Evolutionary conservation across 1,284 basidiomycete species (phyloP), one percentile per base, ranked within the genome.

Genomic region (Papiliotrema flavescens): DNA sequence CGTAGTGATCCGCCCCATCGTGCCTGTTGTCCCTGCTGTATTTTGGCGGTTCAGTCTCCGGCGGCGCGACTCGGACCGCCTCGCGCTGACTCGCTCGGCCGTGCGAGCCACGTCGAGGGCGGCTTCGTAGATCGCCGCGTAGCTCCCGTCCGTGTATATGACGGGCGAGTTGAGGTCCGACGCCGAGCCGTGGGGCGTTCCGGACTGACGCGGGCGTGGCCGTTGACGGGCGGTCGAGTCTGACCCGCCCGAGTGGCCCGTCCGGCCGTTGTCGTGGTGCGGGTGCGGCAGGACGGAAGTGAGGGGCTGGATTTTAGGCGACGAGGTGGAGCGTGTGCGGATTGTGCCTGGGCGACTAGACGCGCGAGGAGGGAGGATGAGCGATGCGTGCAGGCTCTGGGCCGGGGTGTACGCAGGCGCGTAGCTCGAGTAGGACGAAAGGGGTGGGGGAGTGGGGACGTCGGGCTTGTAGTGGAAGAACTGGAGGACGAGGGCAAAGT

Each of bases 401-500:
- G 44, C 34, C 8, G 43, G 35, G 28, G 41, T 41, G 50, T 15
- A 35, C 24, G 32, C 40, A 20, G 43, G 43, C 41, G 41, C 28
- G 46, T 35, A 32, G 28, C 43, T 37, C 20, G 44, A 34, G n/a
- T 44, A 46, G 17, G 56, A 47, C 17, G 53, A 19, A 17, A n/a
- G 50, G 46, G 22, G 39, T 32, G 32, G 53, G 9, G 20, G 55
- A 40, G 28, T 26, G 17, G 50, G 40, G 7, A 44, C 36, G 13
- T 20, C 22, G 32, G 50, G 22, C 11, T 48, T 55, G 69, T 93
- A 95, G 76, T 93, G 87, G 65, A 85, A 79, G 76, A 84, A 95
- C 72, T 96, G 91, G 11, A 67, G 73, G 51, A 92, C 79, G 24
- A 95, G 80, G 39, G 82, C 79, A 47, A 84, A 76, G 73, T 95